A percentile compares a stretch with the other conserved stretches of the same genome.
Conservation (phyloP, 805 yeast species). For the Cyberlindnera bimundalis region DNA sequence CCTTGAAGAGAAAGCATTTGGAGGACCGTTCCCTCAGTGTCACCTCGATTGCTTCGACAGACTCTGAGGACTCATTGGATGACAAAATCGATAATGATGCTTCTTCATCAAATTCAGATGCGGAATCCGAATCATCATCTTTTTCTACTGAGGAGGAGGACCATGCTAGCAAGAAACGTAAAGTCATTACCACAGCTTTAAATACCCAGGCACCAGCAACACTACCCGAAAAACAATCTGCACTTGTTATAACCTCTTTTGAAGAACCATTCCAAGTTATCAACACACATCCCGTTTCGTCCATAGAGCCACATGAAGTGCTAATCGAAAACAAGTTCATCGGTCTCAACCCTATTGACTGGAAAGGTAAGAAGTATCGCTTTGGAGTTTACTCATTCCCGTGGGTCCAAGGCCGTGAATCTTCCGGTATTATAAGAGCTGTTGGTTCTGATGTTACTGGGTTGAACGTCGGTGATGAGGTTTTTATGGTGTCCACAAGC, state of each 20-base stretch:
- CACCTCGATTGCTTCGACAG: constrained; percentile 20
- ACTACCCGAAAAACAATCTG: constrained; percentile 13
- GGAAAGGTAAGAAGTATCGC: constrained; percentile 45
- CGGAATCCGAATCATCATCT: constrained; percentile 6
- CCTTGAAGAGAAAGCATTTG: constrained; percentile 20
- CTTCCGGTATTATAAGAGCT: constrained; percentile 38
- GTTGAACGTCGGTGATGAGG: constrained; percentile 35
- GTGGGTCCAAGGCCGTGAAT: constrained; percentile 49
- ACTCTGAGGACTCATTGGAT: constrained; percentile 12
- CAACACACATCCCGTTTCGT: constrained; percentile 21
- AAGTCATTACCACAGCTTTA: neutral
- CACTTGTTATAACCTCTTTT: constrained; percentile 27
- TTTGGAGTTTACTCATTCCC: constrained; percentile 47
- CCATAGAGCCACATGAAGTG: constrained; percentile 29
- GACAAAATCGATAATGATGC: constrained; percentile 19
- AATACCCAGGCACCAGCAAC: constrained; percentile 9
- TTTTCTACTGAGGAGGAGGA: neutral
- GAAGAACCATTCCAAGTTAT: constrained; percentile 26
- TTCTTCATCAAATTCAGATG: constrained; percentile 13
- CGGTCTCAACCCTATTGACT: constrained; percentile 47
- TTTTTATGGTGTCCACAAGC: constrained; percentile 43
- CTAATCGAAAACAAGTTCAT: constrained; percentile 32
- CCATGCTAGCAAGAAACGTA: constrained; percentile 7
- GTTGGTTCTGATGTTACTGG: constrained; percentile 33
- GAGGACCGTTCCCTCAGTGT: constrained; percentile 24